A percentile compares a stretch with the other conserved stretches of the same genome.
Conservation (phyloP, 1,284 basidiomycete genomes). For the Melanopsichium pennsylvanicum region DNA sequence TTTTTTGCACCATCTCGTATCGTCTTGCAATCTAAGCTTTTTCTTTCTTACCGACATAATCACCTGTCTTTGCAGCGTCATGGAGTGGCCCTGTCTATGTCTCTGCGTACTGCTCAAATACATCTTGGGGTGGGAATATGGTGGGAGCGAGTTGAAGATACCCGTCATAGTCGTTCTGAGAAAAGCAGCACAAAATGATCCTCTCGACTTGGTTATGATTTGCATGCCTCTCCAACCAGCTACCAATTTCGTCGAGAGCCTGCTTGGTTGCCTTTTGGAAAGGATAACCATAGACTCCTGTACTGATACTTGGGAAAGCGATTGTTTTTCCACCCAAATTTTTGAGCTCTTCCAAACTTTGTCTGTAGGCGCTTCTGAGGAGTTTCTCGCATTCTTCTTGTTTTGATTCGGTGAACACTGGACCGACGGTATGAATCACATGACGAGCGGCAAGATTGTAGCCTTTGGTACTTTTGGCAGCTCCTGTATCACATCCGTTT, state of each 20-base stretch:
- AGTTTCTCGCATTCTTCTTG: slow-evolving; percentile 15
- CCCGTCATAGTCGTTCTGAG: slow-evolving; percentile 38
- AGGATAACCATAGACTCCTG: slow-evolving; percentile 63
- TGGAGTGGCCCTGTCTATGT: background rate
- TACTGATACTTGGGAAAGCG: slow-evolving; percentile 62
- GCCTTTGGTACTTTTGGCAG: slow-evolving; percentile 77
- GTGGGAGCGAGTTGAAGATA: slow-evolving; percentile 27
- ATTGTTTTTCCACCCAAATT: slow-evolving; percentile 27
- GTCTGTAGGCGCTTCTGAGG: slow-evolving; percentile 67
- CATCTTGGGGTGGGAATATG: slow-evolving; percentile 25
- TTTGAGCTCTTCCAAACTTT: slow-evolving; percentile 42
- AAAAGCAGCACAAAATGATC: slow-evolving; percentile 57
- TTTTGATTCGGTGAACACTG: slow-evolving; percentile 71
- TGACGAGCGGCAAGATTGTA: slow-evolving; percentile 71
- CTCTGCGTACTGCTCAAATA: slow-evolving; percentile 29
- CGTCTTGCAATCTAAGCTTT: background rate
- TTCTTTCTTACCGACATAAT: no score
- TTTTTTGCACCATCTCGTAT: slow-evolving; percentile 1
- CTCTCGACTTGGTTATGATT: slow-evolving; percentile 38
- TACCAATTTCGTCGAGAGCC: slow-evolving; percentile 47
- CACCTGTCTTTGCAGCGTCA: no score
- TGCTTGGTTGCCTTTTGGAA: slow-evolving; percentile 48
- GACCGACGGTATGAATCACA: slow-evolving; percentile 91
- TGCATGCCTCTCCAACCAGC: slow-evolving; percentile 32
- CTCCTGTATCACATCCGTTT: slow-evolving; percentile 79